Percentiles rank a stretch among this genome's conserved stretches.
Evolutionary conservation across 306 rosid genomes (phyloP).

Genomic region (Inga laurina): DNA sequence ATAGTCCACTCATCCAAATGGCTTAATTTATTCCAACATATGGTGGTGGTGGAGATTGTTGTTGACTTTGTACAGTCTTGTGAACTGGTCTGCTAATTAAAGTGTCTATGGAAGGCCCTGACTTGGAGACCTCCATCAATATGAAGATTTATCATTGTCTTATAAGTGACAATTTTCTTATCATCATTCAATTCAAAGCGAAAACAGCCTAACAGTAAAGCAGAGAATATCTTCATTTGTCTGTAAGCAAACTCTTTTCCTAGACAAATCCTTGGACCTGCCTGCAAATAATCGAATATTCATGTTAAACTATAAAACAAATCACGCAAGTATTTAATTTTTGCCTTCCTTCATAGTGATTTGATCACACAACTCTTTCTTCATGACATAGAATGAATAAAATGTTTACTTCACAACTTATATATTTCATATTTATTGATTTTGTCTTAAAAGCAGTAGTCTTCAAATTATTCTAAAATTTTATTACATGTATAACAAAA

Average conservation of each 20-base stretch:
- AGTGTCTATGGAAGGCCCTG: slow-evolving; percentile 45
- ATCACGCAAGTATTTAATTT: not conserved
- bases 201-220: slow-evolving; percentile 57
- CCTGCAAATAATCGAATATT: slow-evolving; percentile 48
- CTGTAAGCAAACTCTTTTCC: slow-evolving; percentile 91
- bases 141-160: slow-evolving; percentile 81
- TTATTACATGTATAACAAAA: no score
- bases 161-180: slow-evolving; percentile 55
- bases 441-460: not conserved
- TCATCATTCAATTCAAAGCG: slow-evolving; percentile 63
- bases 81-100: slow-evolving; percentile 23
- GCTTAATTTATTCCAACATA: no score
- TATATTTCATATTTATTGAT: not conserved
- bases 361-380: not conserved
- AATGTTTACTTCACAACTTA: not conserved
- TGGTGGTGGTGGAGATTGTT: no score
- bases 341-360: not conserved
- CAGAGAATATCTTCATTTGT: slow-evolving; percentile 81
- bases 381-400: not conserved
- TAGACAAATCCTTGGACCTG: slow-evolving; percentile 78
- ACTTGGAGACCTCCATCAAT: slow-evolving; percentile 75
- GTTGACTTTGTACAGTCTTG: not conserved
- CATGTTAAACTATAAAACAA: not conserved
- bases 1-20: no score
- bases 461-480: not conserved